A percentile compares a stretch with the other conserved stretches of the same genome.
These are phyloP conservation scores for Thalassia testudinum DNA, from an alignment of 116 monocot genomes.

Conservation along the genomic window DNA sequence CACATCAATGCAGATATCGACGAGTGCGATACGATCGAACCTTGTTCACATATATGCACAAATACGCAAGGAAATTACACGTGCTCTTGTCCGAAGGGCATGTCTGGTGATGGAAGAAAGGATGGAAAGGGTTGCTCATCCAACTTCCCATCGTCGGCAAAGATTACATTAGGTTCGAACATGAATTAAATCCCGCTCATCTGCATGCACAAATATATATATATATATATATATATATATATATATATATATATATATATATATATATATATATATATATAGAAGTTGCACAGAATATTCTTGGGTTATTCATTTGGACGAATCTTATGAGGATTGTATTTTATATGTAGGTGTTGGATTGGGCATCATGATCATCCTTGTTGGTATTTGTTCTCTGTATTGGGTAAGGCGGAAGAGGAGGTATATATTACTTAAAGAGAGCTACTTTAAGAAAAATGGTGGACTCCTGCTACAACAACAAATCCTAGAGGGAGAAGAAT, in stretches of 20 bases:
- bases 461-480: conserved; percentile 31
- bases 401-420: conserved; percentile 27
- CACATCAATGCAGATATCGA: too few relatives aligned
- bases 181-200: conserved; percentile 20
- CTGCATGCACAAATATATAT: too few relatives aligned
- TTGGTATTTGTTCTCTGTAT: conserved; percentile 9
- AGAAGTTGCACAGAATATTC: neutral
- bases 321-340: neutral
- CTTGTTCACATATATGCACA: too few relatives aligned
- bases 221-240: too few relatives aligned
- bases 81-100: too few relatives aligned
- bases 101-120: too few relatives aligned
- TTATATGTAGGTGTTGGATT: conserved; percentile 26
- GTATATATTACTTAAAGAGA: conserved; percentile 17
- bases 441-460: conserved; percentile 41
- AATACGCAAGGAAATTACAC: too few relatives aligned
- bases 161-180: too few relatives aligned
- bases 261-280: too few relatives aligned
- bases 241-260: too few relatives aligned
- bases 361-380: conserved; percentile 16
- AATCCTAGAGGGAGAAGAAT: conserved; percentile 5
- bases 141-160: conserved; percentile 7
- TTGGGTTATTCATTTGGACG: neutral
- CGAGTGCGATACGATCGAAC: too few relatives aligned
- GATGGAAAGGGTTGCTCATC: too few relatives aligned